phyloP scores from a whole-genome alignment of 148 eudicot genomes.

The Fallopia convolvulus region DNA sequence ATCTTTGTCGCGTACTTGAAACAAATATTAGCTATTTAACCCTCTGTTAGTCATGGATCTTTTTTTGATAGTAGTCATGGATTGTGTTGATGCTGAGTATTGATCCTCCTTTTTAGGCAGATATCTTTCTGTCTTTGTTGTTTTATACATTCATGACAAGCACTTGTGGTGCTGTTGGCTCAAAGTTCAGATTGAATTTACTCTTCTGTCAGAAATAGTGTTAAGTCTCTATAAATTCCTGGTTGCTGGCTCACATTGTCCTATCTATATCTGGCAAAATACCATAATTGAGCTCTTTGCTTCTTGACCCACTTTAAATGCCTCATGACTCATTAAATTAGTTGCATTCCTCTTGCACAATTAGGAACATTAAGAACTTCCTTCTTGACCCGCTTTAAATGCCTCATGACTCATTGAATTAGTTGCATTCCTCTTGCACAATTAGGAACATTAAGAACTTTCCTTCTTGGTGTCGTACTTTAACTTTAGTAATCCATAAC shows the following conservation, averaged over 20 bases:
- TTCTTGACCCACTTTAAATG: neutral
- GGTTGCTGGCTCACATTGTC: neutral
- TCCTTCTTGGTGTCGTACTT: neutral
- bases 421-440: neutral
- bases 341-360: neutral
- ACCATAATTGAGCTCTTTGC: neutral
- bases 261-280: neutral
- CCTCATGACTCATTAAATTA: neutral
- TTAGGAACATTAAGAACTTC: neutral
- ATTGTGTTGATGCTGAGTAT: too few species aligned
- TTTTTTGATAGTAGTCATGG: too few species aligned
- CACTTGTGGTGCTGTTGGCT: neutral
- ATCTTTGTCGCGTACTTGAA: neutral
- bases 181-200: neutral
- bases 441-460: neutral
- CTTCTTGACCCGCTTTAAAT: neutral
- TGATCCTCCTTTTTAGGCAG: too few species aligned
- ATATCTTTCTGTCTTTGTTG: neutral
- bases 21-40: neutral
- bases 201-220: neutral
- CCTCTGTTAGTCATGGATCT: too few species aligned
- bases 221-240: neutral
- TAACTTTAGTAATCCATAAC: neutral
- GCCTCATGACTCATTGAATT: too few species aligned
- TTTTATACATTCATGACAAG: neutral